Base-by-base conservation (phyloP, 2,329 filamentous ascomycete species). In the Pestalotiopsis sp. region DNA sequence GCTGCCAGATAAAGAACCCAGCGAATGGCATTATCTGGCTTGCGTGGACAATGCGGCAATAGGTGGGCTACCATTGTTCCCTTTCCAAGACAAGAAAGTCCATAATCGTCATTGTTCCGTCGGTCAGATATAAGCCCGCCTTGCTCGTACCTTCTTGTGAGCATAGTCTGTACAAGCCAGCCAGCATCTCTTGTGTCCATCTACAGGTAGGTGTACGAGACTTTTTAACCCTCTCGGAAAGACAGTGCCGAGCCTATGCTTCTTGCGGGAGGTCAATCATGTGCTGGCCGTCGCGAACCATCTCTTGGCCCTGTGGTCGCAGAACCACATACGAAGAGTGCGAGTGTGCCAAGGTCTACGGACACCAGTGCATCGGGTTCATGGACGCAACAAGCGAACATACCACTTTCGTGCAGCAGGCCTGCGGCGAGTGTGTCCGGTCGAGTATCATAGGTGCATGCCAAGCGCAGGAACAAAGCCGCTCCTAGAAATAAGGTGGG, bases 301-400 rank as follows among this genome's bases (percentile, higher is more conserved):
- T 55, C 38, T 55, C 20, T 9, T 65, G 14, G 45, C 20, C 45
- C 17, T 65, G 25, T 38, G 25, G 49, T 57, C 20, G 63, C 6
- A 20, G 57, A 25, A 55, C 14, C 11, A 57, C 23, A 7, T 65
- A 38, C 20, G 25, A 27, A 14, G 49, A 65, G 25, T 65, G 45
- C 45, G 63, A 36, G 25, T 20, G 63, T 20, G 63, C 63, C 49
- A 55, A 55, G 27, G 25, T 49, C 4, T 65, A 65, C 45, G 49
- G 63, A 14, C 63, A 65, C 49, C 63, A 25, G 23, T 65, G 63
- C 27, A 65, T 65, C 25, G 63, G 49, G 13, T 36, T 65, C 41
- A 57, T 65, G 63, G 49, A 55, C n/a, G 9, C 45, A 14, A 23
- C 63, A 7, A 25, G 20, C 12, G 49, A 57, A 9, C 45, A 65